phyloP scores from a whole-genome alignment of 768 basidiomycete genomes.

The Mycena alexandri region DNA sequence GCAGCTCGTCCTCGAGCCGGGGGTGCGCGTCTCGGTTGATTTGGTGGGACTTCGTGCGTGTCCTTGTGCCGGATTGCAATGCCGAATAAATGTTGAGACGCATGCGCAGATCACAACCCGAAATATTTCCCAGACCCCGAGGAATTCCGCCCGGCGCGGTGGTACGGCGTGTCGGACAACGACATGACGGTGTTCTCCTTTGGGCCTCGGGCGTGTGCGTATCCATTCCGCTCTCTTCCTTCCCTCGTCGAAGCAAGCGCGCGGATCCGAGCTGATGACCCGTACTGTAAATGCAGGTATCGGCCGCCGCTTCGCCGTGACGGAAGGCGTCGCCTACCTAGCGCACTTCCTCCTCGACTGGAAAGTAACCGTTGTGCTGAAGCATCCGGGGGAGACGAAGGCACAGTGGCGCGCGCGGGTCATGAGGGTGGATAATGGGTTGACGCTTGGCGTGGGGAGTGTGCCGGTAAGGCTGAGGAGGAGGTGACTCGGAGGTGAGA shows the following conservation, averaged over 20 bases:
- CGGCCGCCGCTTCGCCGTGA: conserved; percentile 3
- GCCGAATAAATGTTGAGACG: too few relatives aligned
- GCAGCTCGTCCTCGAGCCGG: too few relatives aligned
- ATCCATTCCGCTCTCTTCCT: not conserved
- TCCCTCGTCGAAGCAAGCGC: too few relatives aligned
- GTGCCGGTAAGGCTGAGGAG: conserved; percentile 6
- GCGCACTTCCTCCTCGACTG: not conserved
- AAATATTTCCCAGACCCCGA: too few relatives aligned
- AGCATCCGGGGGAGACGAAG: not conserved
- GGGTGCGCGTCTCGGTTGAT: too few relatives aligned
- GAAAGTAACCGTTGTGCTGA: too few relatives aligned
- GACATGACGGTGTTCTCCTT: conserved; percentile 15
- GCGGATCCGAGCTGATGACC: not conserved
- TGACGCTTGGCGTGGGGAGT: conserved; percentile 15
- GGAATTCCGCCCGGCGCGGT: conserved; percentile 53
- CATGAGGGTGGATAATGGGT: not conserved
- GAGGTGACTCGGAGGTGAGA: too few relatives aligned
- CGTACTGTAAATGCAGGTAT: not conserved
- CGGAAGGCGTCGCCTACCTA: not conserved
- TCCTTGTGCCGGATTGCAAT: too few relatives aligned
- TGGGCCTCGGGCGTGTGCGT: conserved; percentile 8
- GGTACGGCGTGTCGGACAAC: conserved; percentile 46
- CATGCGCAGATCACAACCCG: too few relatives aligned
- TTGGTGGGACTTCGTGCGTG: too few relatives aligned
- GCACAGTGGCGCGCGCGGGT: conserved; percentile 2